Evolutionary conservation across 768 basidiomycete species (phyloP), one percentile per base, ranked within the genome.

Genomic region (Amanita pallidorosea): DNA sequence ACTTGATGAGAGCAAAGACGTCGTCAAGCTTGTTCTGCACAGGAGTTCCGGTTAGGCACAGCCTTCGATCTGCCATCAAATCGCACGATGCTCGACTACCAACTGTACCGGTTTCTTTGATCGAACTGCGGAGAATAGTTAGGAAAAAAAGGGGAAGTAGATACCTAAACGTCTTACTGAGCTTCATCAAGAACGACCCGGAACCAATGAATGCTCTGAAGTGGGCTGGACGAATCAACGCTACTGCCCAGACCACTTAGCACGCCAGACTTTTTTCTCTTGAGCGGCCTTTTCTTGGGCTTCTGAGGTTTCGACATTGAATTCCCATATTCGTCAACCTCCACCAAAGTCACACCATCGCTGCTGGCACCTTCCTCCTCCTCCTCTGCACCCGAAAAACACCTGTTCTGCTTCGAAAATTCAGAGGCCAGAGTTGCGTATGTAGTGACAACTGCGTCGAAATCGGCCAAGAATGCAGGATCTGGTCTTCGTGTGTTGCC

Each of bases 11-110:
- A 4, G 96, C 96, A 65, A 86, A 98, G 45, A 99, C 86, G 62
- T 99, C 96, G 68, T 98, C 96, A 47, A 98, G 79, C 67, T 95
- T 96, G 74, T 99, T 99, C 70, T 99, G 96, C 34, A 99, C 92
- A 1, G 96, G 96, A 7, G 96, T 99, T 51, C 96, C 96, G n/a
- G 94, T 94, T 36, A 99, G 72, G 65, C 91, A 94, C 38, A 97
- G 72, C 13, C 96, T 83, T 47, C 96, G 83, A 61, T 97, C 90
- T 13, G 96, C 91, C 65, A 86, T 78, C 45, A 99, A 77, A 64
- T 96, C 93, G 66, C 96, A 98, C 11, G 88, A 93, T 6, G 96
- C 96, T 51, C 90, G 83, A 55, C 93, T 92, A 40, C 87, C 94
- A 38, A 98, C 90, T 1, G 96, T 99, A 20, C 80, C 77, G 5